phyloP scores from a whole-genome alignment of 148 eudicot species.

The Camellia lanceoleosa region DNA sequence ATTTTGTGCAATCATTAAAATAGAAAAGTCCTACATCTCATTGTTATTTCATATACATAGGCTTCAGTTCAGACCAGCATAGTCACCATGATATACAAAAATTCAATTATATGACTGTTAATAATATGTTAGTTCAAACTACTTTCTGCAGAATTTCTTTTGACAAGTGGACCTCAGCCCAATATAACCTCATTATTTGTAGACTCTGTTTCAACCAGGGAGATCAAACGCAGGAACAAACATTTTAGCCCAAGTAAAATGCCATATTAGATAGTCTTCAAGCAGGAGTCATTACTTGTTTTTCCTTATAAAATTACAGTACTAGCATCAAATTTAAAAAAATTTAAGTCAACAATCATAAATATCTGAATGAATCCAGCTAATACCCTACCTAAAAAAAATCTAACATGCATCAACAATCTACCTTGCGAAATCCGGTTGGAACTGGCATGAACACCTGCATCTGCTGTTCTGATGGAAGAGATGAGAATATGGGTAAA shows the following conservation, averaged over 20 bases:
- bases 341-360: neutral
- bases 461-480: slow-evolving; percentile 95
- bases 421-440: slow-evolving; percentile 84
- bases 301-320: neutral
- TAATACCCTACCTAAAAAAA: neutral
- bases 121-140: neutral
- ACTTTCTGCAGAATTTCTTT: neutral
- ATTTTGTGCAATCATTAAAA: neutral
- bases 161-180: neutral
- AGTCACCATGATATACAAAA: neutral
- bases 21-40: neutral
- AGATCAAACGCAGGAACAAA: neutral
- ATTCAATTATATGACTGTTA: neutral
- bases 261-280: neutral
- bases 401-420: neutral
- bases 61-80: neutral
- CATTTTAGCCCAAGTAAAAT: neutral
- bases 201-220: neutral
- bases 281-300: neutral
- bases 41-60: neutral
- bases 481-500: slow-evolving; percentile 75
- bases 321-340: neutral
- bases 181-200: neutral
- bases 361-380: neutral
- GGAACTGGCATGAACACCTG: slow-evolving; percentile 78